Evolutionary conservation across 345 rosid species (phyloP).

Genomic region (Garcia nutans): DNA sequence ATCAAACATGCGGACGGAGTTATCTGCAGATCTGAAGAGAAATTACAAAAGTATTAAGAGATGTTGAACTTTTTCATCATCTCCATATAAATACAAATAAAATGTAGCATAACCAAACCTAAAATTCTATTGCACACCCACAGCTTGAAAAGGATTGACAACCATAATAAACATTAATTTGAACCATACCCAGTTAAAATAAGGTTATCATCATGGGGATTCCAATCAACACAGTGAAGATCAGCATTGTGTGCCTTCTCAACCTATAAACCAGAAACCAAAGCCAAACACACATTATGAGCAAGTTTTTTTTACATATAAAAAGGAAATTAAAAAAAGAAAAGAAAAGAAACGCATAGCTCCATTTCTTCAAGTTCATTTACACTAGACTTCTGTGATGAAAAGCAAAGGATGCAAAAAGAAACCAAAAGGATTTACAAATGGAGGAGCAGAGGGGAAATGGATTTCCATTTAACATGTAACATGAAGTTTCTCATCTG

Average conservation of each 20-base stretch:
- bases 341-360: no score
- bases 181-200: conserved; percentile 54
- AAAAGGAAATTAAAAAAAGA: no score
- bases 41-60: background rate
- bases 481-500: background rate
- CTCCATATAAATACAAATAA: background rate
- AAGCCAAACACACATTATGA: background rate
- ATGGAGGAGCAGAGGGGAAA: no score
- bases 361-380: no score
- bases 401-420: no score
- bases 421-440: no score
- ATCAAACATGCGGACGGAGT: conserved; percentile 53
- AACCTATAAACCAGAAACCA: conserved; percentile 33
- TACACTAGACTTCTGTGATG: no score
- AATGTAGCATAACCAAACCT: background rate
- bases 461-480: background rate
- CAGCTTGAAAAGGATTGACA: conserved; percentile 2
- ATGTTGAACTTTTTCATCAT: background rate
- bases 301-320: no score
- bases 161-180: background rate
- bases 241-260: conserved; percentile 67
- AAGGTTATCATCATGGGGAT: conserved; percentile 57
- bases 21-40: conserved; percentile 43
- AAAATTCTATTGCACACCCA: background rate
- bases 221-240: conserved; percentile 80